A percentile compares a stretch with the other conserved stretches of the same genome.
Conservation (phyloP, 2,329 filamentous ascomycete species). For the Penicillium hesseltinei region DNA sequence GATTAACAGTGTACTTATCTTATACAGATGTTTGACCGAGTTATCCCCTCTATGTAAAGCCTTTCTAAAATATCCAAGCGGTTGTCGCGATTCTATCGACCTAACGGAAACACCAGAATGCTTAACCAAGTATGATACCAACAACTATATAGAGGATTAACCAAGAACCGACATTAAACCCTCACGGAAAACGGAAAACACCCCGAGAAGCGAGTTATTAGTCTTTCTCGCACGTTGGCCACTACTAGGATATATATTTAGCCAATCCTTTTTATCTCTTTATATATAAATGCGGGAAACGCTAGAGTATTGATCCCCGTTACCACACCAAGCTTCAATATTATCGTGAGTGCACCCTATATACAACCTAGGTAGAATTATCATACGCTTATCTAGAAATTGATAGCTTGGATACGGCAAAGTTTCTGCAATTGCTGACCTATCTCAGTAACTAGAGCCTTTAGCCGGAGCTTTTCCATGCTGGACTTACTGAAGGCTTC, state of each 20-base stretch:
- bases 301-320: background rate
- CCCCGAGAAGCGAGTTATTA: background rate
- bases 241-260: background rate
- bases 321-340: background rate
- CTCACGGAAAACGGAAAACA: too few species aligned
- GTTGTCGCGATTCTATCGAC: background rate
- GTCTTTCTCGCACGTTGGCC: background rate
- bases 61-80: background rate
- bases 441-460: constrained; percentile 1
- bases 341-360: background rate
- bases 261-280: background rate
- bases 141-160: background rate
- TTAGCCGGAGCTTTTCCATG: constrained; percentile 5
- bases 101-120: background rate
- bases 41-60: background rate
- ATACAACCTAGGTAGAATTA: background rate
- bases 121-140: background rate
- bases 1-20: background rate
- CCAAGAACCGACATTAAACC: background rate
- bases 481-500: constrained; percentile 1
- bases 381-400: background rate
- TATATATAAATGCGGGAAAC: background rate
- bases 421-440: too few species aligned
- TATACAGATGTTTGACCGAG: background rate
- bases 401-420: background rate